Conservation (phyloP, 2,329 filamentous ascomycete genomes). For the Plectosphaerella plurivora region DNA sequence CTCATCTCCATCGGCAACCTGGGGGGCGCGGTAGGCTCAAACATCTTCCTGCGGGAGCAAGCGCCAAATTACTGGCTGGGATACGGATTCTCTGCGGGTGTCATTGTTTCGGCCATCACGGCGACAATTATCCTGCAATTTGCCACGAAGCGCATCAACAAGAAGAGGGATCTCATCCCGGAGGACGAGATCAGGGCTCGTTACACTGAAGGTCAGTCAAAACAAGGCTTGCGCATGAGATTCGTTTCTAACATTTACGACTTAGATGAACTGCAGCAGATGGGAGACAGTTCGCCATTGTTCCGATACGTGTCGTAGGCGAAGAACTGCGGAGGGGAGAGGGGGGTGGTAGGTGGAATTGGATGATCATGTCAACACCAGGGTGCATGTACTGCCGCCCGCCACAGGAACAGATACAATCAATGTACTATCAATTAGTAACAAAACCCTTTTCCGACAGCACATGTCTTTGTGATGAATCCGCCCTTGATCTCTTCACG, state of each 20-base stretch:
- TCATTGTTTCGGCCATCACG: conserved; percentile 7
- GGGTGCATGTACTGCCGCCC: not conserved
- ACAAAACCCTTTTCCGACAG: not conserved
- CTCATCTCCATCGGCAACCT: conserved; percentile 13
- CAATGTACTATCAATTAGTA: not conserved
- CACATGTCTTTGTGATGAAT: not conserved
- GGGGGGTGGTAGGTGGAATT: not conserved
- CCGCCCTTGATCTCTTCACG: not conserved
- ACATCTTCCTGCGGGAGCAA: conserved; percentile 8
- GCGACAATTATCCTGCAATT: conserved; percentile 1
- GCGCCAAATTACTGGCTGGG: conserved; percentile 6
- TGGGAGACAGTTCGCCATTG: conserved; percentile 20
- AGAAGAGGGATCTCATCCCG: conserved; percentile 15
- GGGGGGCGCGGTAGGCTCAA: conserved; percentile 6
- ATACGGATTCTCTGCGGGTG: conserved; percentile 6
- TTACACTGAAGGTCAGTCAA: conserved; percentile 9
- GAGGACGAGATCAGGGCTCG: conserved; percentile 6
- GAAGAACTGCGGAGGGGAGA: not conserved
- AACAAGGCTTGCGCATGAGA: not conserved
- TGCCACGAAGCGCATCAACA: conserved; percentile 18
- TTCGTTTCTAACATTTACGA: not conserved
- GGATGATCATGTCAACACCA: not conserved
- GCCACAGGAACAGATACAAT: not conserved
- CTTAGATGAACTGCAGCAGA: conserved; percentile 12
- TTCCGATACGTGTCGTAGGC: conserved; percentile 3